A percentile compares a stretch with the other conserved stretches of the same genome.
Conservation (phyloP, 2,329 filamentous ascomycete genomes). For the Nigrograna mackinnonii region DNA sequence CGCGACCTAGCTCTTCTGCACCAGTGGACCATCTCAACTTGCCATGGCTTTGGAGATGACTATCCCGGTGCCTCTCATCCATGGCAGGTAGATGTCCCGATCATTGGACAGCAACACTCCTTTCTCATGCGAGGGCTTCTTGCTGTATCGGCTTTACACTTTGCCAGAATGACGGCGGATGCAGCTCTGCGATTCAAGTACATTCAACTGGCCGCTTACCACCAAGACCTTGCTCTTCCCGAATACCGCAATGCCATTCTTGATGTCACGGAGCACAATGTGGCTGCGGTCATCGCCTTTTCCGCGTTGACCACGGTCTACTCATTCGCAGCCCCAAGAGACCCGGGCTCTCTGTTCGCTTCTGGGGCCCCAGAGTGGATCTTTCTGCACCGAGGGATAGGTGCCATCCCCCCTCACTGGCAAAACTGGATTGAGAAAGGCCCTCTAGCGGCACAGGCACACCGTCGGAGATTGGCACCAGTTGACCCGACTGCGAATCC, state of each 20-base stretch:
- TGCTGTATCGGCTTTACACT: constrained; percentile 17
- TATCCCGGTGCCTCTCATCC: constrained; percentile 10
- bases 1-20: constrained; percentile 18
- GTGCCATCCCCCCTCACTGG: constrained; percentile 14
- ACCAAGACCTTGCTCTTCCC: constrained; percentile 21
- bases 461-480: constrained; percentile 11
- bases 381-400: constrained; percentile 14
- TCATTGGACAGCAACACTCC: constrained; percentile 13
- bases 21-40: constrained; percentile 19
- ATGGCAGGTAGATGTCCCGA: constrained; percentile 16
- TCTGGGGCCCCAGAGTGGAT: constrained; percentile 13
- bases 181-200: constrained; percentile 5
- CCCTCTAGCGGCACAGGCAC: constrained; percentile 11
- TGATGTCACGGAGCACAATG: constrained; percentile 16
- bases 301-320: constrained; percentile 15
- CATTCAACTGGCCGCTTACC: constrained; percentile 13
- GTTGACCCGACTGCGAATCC: constrained; percentile 15
- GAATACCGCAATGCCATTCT: constrained; percentile 14
- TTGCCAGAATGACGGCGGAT: constrained; percentile 8
- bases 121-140: constrained; percentile 24
- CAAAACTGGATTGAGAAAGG: constrained; percentile 14
- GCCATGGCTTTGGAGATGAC: constrained; percentile 16
- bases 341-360: constrained; percentile 6
- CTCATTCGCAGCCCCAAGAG: constrained; percentile 15
- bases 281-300: constrained; percentile 15